These are phyloP conservation scores for Talaromyces islandicus DNA, from an alignment of 2,329 filamentous ascomycete genomes.

Conservation along the genomic window DNA sequence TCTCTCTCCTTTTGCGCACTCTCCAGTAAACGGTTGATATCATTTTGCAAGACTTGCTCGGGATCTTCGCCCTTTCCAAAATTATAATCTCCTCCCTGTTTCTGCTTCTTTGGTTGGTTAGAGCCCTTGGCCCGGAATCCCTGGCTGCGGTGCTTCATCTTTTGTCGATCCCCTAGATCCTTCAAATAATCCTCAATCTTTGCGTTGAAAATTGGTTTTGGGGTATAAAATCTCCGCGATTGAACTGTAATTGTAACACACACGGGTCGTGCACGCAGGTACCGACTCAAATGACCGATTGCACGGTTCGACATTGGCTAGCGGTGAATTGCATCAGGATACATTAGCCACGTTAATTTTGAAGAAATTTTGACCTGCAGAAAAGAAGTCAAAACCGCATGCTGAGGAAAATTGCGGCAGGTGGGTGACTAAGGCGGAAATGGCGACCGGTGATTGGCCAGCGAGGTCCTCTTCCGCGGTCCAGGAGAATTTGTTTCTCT, in stretches of 20 bases:
- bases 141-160: slow-evolving; percentile 16
- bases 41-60: slow-evolving; percentile 61
- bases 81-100: slow-evolving; percentile 48
- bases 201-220: background rate
- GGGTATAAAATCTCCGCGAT: background rate
- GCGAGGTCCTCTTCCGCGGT: slow-evolving; percentile 2
- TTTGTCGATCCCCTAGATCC: slow-evolving; percentile 9
- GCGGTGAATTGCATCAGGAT: background rate
- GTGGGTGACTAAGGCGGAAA: slow-evolving; percentile 3
- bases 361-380: background rate
- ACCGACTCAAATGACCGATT: background rate
- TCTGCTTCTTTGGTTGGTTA: slow-evolving; percentile 37
- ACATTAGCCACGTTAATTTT: background rate
- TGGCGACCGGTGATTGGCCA: slow-evolving; percentile 6
- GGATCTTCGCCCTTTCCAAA: slow-evolving; percentile 51
- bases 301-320: slow-evolving; percentile 5
- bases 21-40: slow-evolving; percentile 47
- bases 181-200: background rate
- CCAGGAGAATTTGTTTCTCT: slow-evolving; percentile 22
- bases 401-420: slow-evolving; percentile 1
- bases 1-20: slow-evolving; percentile 19
- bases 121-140: slow-evolving; percentile 13
- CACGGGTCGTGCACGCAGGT: background rate
- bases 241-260: background rate
- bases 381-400: background rate